Percentiles rank a stretch among this genome's conserved stretches.
These are phyloP conservation scores for Malassezia brasiliensis DNA, from an alignment of 1,284 basidiomycete species.

Conservation along the genomic window DNA sequence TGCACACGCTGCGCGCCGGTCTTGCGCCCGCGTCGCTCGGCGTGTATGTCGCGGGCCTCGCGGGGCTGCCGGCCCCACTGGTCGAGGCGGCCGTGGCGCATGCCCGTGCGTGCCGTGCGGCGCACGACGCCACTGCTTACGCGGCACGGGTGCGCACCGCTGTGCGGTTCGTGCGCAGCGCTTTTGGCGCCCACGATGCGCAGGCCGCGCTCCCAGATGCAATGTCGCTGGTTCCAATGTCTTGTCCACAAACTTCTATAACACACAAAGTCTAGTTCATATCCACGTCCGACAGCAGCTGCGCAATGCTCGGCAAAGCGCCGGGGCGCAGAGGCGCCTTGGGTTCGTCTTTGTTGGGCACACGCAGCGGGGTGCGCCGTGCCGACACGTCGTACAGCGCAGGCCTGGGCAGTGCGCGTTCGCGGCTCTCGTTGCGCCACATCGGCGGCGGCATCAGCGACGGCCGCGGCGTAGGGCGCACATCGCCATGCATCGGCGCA, in stretches of 20 bases:
- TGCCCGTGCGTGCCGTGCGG: not conserved
- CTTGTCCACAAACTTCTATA: not conserved
- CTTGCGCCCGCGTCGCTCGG: slow-evolving; percentile 34
- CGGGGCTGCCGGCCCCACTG: slow-evolving; percentile 22
- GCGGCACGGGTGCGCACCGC: no score
- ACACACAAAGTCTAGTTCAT: slow-evolving; percentile 14
- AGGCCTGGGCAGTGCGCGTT: not conserved
- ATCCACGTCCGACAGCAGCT: slow-evolving; percentile 24
- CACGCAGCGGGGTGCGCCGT: not conserved
- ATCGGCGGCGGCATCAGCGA: not conserved
- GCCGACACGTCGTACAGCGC: not conserved
- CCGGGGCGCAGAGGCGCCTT: not conserved
- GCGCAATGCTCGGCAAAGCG: slow-evolving; percentile 24
- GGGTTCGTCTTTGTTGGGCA: not conserved
- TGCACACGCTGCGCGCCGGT: slow-evolving; percentile 34
- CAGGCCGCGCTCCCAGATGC: not conserved
- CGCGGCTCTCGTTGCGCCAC: not conserved
- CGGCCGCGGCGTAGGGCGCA: not conserved
- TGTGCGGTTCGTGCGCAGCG: not conserved
- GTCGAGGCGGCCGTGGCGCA: slow-evolving; percentile 4
- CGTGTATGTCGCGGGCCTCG: slow-evolving; percentile 39
- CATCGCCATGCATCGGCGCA: not conserved
- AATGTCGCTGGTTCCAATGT: not conserved
- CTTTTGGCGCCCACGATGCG: not conserved
- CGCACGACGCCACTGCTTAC: not conserved